Evolutionary conservation across 768 basidiomycete genomes (phyloP), one percentile per base, ranked within the genome.

Genomic region (Russula brevipes): DNA sequence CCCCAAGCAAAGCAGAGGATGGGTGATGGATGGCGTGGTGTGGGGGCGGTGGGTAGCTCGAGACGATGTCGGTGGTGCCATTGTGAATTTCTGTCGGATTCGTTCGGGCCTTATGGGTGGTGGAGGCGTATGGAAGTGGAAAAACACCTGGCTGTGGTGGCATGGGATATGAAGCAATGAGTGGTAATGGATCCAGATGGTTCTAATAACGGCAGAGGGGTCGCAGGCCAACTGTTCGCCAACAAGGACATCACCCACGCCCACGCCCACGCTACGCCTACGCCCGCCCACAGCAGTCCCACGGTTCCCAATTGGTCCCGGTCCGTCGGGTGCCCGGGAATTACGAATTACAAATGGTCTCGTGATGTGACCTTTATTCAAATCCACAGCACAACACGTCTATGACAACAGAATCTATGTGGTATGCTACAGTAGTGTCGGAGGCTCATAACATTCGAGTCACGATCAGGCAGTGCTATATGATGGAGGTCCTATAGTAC

Each of bases 91-190:
- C 63, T 9, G 54, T 53, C 24, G 45, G 64, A 24, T 66, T 65
- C 4, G 73, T 72, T 54, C 76, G 75, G 46, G 77, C 72, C 70
- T 79, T 77, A 72, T 78, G 79, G 14, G 74, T 76, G 54, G 80
- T 77, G 57, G 82, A 77, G 36, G 80, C 76, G 70, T 83, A 83
- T 16, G 85, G 81, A 16, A 88, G 72, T 3, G 85, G 77, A 69
- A 89, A 89, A 65, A 88, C 76, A 57, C 87, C 87, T 66, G 82
- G 84, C 65, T 87, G 85, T 50, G 87, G 87, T 54, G 86, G 86
- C 84, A 87, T 87, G 49, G 36, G 62, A 47, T 55, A 57, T 33
- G 47, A 16, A 30, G 42, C 36, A 6, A 19, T 14, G 36, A 33
- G 54, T 1, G 31, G 33, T 30, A 19, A 42, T 2, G 33, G 11